Base-by-base conservation (phyloP, 257 asterid genomes). In the Verbena officinalis region DNA sequence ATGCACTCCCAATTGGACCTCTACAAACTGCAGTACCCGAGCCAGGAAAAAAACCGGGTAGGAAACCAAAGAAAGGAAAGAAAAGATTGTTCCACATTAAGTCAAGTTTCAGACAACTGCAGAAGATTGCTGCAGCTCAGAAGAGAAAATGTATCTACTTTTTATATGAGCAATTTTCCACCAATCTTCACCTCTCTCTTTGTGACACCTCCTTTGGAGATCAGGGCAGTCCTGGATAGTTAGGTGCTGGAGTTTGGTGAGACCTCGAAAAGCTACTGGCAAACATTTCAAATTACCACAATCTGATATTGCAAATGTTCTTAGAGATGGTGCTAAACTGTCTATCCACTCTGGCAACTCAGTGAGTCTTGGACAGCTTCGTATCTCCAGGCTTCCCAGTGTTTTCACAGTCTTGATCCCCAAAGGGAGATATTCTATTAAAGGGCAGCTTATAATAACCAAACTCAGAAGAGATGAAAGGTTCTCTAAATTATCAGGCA, bases 391-490 rank as follows among this genome's bases (percentile, higher is more conserved):
- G 48, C 67, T 68, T 30, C 56, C 16, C 0, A 68, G 60, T 8
- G 53, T 15, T 17, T 21, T 68, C 36, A 19, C 40, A 48, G 51
- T 55, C 61, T 40, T 56, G 11, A 60, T 55, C 49, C 74, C 60
- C 24, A 27, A 27, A n/a, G 68, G 74, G 1, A 69, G 63, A 40
- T 4, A 61, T 19, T 55, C 68, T 34, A 64, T 20, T 6, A 69
- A 36, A 5, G 56, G 56, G 68, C 74, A 69, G 13, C 56, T 51
- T 17, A 51, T 64, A 27, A 53, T 13, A 11, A 38, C 15, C 10
- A 66, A 55, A 42, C 64, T 66, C 64, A 36, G 5, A 3, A 69
- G 68, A 17, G 64, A 36, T 39, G 68, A 39, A 16, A 69, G 74
- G 8, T 52, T 8, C 39, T 51, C 57, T 9, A 52, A 19, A 6